Evolutionary conservation across 2,329 filamentous ascomycete species (phyloP), one percentile per base, ranked within the genome.

Genomic region (Albophoma yamanashiensis): DNA sequence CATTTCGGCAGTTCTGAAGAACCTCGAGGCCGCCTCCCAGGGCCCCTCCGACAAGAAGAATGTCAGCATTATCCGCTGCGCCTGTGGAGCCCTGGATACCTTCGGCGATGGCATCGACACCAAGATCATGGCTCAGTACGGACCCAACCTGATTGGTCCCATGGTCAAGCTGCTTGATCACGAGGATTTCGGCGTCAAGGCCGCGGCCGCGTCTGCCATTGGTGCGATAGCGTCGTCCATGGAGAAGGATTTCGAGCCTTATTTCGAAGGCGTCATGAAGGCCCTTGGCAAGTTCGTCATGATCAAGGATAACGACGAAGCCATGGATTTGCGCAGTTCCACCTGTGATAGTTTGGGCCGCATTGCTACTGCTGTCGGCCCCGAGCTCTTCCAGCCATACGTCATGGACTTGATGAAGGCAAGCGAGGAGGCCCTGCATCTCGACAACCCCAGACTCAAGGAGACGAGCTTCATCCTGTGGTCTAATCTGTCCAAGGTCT

Each of bases 381-480:
- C 90, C 42, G 82, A 90, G 71, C 82, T 89, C 56, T 97, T 97
- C 81, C 87, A 96, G 78, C 90, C 89, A 17, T 97, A 93, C 70
- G 92, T 97, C 42, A 82, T 89, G 70, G 91, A 91, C 50, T 81
- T 97, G 61, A 96, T 99, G 89, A 83, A 88, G 68, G 89, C 93
- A 17, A 96, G 91, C 66, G 92, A 97, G 75, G 92, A 97, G 75
- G 92, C 89, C 59, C 82, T 97, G 2, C 81, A 89, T 67, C 86
- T 99, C 3, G 92, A 91, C 67, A 92, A 97, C 76, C 89, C 92
- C 50, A 85, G 92, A 60, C 85, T 97, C 58, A 90, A 92, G 74
- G 94, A 99, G 79, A 97, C 92, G 63, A 96, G 91, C 72, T 99
- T 96, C 77, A 95, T 97, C 63, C 82, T 99, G 59, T 99, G 94